Percentiles rank a stretch among this genome's conserved stretches.
phyloP scores from a whole-genome alignment of 2,329 filamentous ascomycete genomes.

The Trichoderma sp. region DNA sequence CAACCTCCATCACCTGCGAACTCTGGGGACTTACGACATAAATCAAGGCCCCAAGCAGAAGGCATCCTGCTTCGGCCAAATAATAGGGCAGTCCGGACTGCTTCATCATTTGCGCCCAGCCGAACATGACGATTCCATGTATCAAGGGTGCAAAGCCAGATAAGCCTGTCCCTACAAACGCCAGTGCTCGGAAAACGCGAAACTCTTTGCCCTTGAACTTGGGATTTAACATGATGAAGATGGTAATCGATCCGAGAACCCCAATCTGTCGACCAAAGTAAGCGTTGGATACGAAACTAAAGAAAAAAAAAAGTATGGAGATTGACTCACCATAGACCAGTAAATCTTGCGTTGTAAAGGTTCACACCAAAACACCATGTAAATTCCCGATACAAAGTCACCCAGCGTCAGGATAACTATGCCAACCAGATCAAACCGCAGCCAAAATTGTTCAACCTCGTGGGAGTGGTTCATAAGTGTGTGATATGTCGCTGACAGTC shows the following conservation, averaged over 20 bases:
- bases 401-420: slow-evolving; percentile 6
- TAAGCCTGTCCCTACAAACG: background rate
- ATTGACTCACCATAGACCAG: slow-evolving; percentile 11
- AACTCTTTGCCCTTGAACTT: background rate
- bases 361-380: slow-evolving; percentile 14
- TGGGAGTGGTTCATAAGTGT: slow-evolving; percentile 1
- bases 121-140: slow-evolving; percentile 3
- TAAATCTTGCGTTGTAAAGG: slow-evolving; percentile 7
- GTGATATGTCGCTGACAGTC: slow-evolving; percentile 3
- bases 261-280: background rate
- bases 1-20: background rate
- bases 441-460: background rate
- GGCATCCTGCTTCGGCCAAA: background rate
- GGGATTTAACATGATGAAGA: slow-evolving; percentile 12
- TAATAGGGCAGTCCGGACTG: slow-evolving; percentile 12
- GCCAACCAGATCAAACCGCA: background rate
- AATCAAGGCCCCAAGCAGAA: slow-evolving; percentile 3
- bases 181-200: background rate
- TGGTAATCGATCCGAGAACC: slow-evolving; percentile 7
- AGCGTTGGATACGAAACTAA: background rate
- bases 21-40: background rate
- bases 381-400: slow-evolving; percentile 7
- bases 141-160: slow-evolving; percentile 13
- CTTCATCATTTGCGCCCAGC: slow-evolving; percentile 10
- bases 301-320: background rate